phyloP scores from a whole-genome alignment of 345 rosid species.

The Psidium guajava region DNA sequence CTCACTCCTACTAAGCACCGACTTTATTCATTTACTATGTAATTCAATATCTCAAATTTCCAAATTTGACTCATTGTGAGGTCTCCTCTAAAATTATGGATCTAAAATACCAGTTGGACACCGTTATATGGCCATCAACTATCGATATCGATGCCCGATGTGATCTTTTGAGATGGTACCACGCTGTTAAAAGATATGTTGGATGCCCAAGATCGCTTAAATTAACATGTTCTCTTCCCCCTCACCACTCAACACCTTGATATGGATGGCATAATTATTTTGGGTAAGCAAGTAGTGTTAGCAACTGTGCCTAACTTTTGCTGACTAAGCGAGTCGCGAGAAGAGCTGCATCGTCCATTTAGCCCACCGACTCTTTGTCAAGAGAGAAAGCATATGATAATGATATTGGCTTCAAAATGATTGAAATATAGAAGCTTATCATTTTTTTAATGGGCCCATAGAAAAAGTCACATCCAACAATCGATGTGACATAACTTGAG shows the following conservation, averaged over 20 bases:
- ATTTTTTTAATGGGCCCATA: not conserved
- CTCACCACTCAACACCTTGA: not conserved
- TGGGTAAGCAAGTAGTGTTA: not conserved
- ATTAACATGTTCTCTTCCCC: not conserved
- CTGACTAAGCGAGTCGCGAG: not conserved
- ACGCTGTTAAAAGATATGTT: accelerated
- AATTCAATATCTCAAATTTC: not conserved
- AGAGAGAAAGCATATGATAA: not conserved
- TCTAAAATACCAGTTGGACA: not conserved
- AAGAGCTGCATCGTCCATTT: not conserved
- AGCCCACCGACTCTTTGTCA: not conserved
- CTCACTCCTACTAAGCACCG: too few relatives aligned
- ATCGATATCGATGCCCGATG: not conserved
- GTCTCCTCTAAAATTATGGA: not conserved
- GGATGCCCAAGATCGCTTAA: not conserved
- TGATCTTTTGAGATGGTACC: not conserved
- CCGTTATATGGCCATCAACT: not conserved
- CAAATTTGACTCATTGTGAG: not conserved
- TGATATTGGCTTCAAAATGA: not conserved
- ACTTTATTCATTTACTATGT: not conserved
- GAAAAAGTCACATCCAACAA: not conserved
- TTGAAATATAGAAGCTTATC: not conserved
- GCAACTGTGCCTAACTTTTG: not conserved
- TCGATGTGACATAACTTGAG: not conserved
- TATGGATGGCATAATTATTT: not conserved